phyloP scores from a whole-genome alignment of 805 yeast genomes.

The Ogataea henricii region DNA sequence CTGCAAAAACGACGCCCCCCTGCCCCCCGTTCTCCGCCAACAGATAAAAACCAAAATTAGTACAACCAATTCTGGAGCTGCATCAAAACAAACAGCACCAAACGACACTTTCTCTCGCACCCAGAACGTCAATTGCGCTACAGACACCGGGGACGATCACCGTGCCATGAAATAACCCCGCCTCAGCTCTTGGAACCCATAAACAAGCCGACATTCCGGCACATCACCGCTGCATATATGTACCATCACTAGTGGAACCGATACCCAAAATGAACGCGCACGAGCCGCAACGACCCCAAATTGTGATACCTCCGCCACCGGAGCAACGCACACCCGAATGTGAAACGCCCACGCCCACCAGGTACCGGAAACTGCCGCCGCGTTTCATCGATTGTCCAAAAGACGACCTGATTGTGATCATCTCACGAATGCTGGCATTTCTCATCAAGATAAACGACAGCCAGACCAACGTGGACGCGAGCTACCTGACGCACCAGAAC shows the following conservation, averaged over 20 bases:
- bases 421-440: slow-evolving; percentile 78
- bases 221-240: not conserved
- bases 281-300: slow-evolving; percentile 9
- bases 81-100: no score
- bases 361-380: slow-evolving; percentile 40
- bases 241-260: not conserved
- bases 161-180: slow-evolving; percentile 4
- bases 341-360: not conserved
- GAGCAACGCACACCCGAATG: not conserved
- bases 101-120: not conserved
- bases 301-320: slow-evolving; percentile 21
- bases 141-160: not conserved
- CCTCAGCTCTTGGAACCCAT: not conserved
- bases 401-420: slow-evolving; percentile 67
- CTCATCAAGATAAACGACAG: slow-evolving; percentile 74
- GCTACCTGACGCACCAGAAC: slow-evolving; percentile 37
- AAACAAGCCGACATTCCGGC: not conserved
- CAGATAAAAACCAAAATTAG: no score
- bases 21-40: no score
- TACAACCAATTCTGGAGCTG: no score
- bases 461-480: slow-evolving; percentile 31
- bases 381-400: slow-evolving; percentile 67
- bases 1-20: no score
- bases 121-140: not conserved
- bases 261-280: not conserved